phyloP scores from a whole-genome alignment of 2,329 filamentous ascomycete genomes.

The Neobulgaria alba region DNA sequence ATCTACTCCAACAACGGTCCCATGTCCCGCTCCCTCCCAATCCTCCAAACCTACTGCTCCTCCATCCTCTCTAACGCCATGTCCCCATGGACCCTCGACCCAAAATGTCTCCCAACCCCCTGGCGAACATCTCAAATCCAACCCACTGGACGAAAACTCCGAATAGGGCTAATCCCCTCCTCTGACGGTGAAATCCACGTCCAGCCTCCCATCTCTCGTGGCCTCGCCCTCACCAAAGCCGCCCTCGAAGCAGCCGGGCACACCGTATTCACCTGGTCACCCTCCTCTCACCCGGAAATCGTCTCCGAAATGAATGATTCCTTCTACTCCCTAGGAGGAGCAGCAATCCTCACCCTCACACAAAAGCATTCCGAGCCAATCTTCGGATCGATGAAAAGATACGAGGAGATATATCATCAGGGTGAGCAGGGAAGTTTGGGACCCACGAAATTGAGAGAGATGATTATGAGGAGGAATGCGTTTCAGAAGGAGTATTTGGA shows the following conservation, averaged over 20 bases:
- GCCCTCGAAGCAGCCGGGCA: constrained; percentile 31
- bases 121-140: constrained; percentile 30
- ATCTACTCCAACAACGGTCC: constrained; percentile 32
- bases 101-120: constrained; percentile 32
- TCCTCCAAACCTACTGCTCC: constrained; percentile 30
- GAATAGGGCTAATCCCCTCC: constrained; percentile 31
- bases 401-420: constrained; percentile 21
- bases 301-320: constrained; percentile 21
- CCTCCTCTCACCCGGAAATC: constrained; percentile 29
- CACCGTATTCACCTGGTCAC: constrained; percentile 30
- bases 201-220: constrained; percentile 32
- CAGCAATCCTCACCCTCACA: constrained; percentile 25
- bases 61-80: constrained; percentile 28
- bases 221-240: constrained; percentile 27
- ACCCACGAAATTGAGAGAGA: constrained; percentile 25
- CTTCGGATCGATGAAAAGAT: constrained; percentile 24
- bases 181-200: constrained; percentile 30
- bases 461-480: constrained; percentile 27
- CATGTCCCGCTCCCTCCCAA: constrained; percentile 30
- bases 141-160: constrained; percentile 29
- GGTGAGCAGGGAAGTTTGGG: constrained; percentile 24
- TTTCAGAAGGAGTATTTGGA: constrained; percentile 31
- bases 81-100: constrained; percentile 32
- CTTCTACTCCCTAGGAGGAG: constrained; percentile 28
- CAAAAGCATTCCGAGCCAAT: constrained; percentile 23